Evolutionary conservation across 768 basidiomycete species (phyloP).

Genomic region (Tulasnella calospora): DNA sequence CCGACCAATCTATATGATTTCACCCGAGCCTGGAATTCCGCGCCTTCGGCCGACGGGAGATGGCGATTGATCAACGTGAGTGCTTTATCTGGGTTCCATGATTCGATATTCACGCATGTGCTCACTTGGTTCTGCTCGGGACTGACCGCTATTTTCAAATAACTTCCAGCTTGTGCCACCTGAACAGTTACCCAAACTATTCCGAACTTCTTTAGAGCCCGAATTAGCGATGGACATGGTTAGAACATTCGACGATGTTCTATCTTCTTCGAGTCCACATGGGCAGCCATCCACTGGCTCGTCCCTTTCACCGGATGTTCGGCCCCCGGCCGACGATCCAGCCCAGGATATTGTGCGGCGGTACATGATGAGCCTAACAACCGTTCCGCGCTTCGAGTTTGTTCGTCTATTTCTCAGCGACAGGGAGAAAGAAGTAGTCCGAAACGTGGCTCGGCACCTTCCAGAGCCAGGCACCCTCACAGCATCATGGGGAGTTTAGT

Average conservation of each 20-base stretch:
- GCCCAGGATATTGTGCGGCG: not conserved
- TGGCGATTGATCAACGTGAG: constrained; percentile 54
- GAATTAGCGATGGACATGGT: constrained; percentile 55
- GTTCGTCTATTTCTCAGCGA: constrained; percentile 52
- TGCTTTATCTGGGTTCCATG: constrained; percentile 37
- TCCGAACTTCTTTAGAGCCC: constrained; percentile 67
- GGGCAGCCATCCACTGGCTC: not conserved
- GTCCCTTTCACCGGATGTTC: not conserved
- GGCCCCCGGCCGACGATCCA: not conserved
- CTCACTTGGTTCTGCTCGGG: not conserved
- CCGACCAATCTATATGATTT: constrained; percentile 60
- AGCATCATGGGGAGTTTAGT: too few relatives aligned
- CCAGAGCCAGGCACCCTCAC: too few relatives aligned
- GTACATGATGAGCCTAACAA: not conserved
- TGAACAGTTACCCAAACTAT: constrained; percentile 52
- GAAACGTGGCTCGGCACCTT: too few relatives aligned
- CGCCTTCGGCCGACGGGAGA: constrained; percentile 42
- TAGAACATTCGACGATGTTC: constrained; percentile 40
- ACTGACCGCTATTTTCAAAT: not conserved
- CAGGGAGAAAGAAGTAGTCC: constrained; percentile 42
- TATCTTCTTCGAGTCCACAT: not conserved
- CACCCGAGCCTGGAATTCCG: constrained; percentile 52
- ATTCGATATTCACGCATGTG: constrained; percentile 2
- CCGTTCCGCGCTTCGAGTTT: constrained; percentile 60
- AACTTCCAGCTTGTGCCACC: constrained; percentile 52